A percentile compares a stretch with the other conserved stretches of the same genome.
Conservation (phyloP, 129 eudicot species). For the Artemisia tridentata region DNA sequence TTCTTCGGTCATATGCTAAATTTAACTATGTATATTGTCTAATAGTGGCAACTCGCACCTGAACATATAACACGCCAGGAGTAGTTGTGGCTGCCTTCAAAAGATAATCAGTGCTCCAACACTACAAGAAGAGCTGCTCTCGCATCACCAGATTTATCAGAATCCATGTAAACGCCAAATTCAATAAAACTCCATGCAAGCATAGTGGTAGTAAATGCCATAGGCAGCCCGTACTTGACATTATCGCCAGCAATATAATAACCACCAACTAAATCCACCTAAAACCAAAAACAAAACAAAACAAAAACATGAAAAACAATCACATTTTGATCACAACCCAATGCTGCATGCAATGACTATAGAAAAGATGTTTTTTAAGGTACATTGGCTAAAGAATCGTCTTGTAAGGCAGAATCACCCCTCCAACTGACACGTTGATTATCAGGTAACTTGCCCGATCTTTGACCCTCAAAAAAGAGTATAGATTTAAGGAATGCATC, state of each 20-base stretch:
- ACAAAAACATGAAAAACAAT: too few relatives aligned
- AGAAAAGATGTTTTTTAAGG: not conserved
- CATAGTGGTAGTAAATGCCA: slow-evolving; percentile 87
- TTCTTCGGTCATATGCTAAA: too few relatives aligned
- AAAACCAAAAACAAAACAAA: not conserved
- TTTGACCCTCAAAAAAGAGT: slow-evolving; percentile 75
- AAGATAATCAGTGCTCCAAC: not conserved
- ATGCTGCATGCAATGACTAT: not conserved
- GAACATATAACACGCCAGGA: not conserved
- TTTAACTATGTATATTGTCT: too few relatives aligned
- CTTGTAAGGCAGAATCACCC: slow-evolving; percentile 69
- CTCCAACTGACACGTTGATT: slow-evolving; percentile 71
- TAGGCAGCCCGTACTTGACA: slow-evolving; percentile 80
- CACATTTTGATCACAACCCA: too few relatives aligned
- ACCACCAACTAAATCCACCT: slow-evolving; percentile 89
- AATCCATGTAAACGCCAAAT: slow-evolving; percentile 62
- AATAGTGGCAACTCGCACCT: too few relatives aligned
- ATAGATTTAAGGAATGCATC: slow-evolving; percentile 70
- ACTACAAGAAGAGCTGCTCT: not conserved
- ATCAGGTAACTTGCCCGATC: slow-evolving; percentile 68
- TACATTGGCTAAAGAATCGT: slow-evolving; percentile 70
- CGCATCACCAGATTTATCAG: slow-evolving; percentile 9
- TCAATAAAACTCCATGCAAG: slow-evolving; percentile 88
- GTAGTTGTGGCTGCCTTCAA: not conserved
- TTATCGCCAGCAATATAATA: slow-evolving; percentile 92